These are phyloP conservation scores for Porodaedalea pini DNA, from an alignment of 1,284 basidiomycete genomes.

Conservation along the genomic window DNA sequence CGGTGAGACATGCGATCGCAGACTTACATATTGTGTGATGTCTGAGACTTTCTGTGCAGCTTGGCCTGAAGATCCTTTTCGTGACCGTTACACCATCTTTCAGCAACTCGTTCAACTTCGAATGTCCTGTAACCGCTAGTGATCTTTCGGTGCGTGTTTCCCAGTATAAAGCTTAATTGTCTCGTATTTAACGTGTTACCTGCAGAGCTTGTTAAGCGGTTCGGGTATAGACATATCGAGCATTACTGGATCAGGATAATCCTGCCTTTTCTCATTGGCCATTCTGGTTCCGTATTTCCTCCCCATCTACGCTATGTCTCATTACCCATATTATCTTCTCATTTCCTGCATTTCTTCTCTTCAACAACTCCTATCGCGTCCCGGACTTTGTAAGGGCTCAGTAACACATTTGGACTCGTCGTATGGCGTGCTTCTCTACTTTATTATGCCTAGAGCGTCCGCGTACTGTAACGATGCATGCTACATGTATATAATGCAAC, in stretches of 20 bases:
- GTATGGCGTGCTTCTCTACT: too few relatives aligned
- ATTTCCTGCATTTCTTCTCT: too few relatives aligned
- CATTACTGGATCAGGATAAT: conserved; percentile 11
- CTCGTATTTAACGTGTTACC: not conserved
- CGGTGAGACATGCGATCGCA: conserved; percentile 35
- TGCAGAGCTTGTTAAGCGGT: conserved; percentile 14
- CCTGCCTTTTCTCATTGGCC: not conserved
- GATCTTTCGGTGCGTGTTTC: conserved; percentile 13
- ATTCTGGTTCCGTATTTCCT: too few relatives aligned
- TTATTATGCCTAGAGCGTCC: not conserved
- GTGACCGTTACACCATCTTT: conserved; percentile 69
- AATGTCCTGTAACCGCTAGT: conserved; percentile 53
- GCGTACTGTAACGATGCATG: not conserved
- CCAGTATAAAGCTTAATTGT: not conserved
- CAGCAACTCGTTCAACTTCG: conserved; percentile 61
- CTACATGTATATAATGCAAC: not conserved
- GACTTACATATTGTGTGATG: not conserved
- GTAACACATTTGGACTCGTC: too few relatives aligned
- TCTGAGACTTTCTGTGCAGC: conserved; percentile 35
- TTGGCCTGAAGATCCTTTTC: conserved; percentile 60
- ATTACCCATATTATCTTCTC: too few relatives aligned
- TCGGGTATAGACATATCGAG: conserved; percentile 15
- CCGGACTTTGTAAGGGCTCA: too few relatives aligned
- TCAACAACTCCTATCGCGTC: too few relatives aligned
- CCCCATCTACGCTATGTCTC: too few relatives aligned